Base-by-base conservation (phyloP, 495 filamentous ascomycete genomes). In the Xanthoparmelia taractica region DNA sequence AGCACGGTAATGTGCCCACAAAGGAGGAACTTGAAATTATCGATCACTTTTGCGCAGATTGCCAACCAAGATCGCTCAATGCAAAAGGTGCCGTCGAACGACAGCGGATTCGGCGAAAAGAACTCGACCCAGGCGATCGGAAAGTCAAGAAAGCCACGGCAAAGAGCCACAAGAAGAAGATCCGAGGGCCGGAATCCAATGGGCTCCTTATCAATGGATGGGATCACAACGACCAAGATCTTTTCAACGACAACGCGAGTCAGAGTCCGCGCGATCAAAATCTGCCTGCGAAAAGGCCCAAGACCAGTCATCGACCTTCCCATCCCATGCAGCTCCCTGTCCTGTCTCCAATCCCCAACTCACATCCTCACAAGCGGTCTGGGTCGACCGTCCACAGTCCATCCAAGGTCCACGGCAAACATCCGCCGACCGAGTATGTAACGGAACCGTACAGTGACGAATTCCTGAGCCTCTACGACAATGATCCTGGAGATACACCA, bases 1-100 rank as follows among this genome's bases (percentile, higher is more conserved):
- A 66, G 20, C 78, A 84, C 58, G 82, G 80, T 57, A 81, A 84
- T 41, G 86, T 95, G 52, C 93, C 90, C 45, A 45, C 41, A 29
- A 67, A 67, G 12, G 60, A 67, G 20, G 82, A 89, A 27, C 82
- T 86, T 67, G 74, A 77, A 45, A 79, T 81, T 54, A 85, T 85
- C 68, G 72, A 78, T 27, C 96, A 99, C 75, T 87, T 85, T 67
- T 99, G 94, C 76, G 81, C 81, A 59, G 91, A 94, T 64, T 99
- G 94, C 75, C 79, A 85, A 63, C 91, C 93, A 23, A 81, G 91
- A 66, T 69, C 69, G 50, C 69, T 96, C 67, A 89, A 97, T 73
- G 74, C 76, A 47, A 81, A 86, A 66, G 78, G 80, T 67, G 94
- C 94, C 41, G 78, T 78, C 47, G 85, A 88, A 66, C 80, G 85